Evolutionary conservation across 768 basidiomycete genomes (phyloP).

Genomic region (Tephrocybe sp.): DNA sequence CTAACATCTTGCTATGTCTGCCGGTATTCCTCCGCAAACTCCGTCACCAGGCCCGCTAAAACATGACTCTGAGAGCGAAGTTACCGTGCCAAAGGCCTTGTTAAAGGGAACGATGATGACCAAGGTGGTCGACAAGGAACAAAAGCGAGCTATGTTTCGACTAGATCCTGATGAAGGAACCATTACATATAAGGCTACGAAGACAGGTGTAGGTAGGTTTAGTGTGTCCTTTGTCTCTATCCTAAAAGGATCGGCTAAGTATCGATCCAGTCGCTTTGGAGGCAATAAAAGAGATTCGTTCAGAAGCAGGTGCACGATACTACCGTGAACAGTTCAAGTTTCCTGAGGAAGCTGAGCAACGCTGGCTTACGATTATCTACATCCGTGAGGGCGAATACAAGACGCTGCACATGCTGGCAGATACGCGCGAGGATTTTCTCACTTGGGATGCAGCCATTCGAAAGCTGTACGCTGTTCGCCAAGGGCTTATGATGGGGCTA

Average conservation of each 20-base stretch:
- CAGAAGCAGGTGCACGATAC: conserved; percentile 65
- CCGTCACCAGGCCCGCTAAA: not conserved
- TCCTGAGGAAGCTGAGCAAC: conserved; percentile 55
- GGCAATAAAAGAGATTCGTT: conserved; percentile 82
- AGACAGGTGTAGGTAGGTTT: conserved; percentile 53
- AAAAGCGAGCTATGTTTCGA: conserved; percentile 63
- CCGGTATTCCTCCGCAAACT: not conserved
- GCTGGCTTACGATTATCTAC: conserved; percentile 88
- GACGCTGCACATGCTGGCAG: conserved; percentile 80
- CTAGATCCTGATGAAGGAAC: conserved; percentile 77
- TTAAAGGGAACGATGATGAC: conserved; percentile 61
- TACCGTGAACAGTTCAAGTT: conserved; percentile 71
- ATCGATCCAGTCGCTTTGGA: conserved; percentile 70
- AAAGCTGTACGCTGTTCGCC: conserved; percentile 61
- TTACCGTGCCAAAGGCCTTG: conserved; percentile 10
- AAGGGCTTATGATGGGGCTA: conserved; percentile 66
- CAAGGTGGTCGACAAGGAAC: conserved; percentile 75
- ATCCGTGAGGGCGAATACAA: conserved; percentile 77
- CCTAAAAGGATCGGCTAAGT: not conserved
- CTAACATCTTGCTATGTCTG: not conserved
- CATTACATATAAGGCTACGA: conserved; percentile 70
- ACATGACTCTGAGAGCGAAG: not conserved
- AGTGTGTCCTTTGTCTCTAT: not conserved
- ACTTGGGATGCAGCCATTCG: conserved; percentile 62
- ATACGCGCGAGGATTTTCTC: conserved; percentile 42